Evolutionary conservation across 2,329 filamentous ascomycete species (phyloP), one percentile per base, ranked within the genome.

Genomic region (Dothideomycetes sp.): DNA sequence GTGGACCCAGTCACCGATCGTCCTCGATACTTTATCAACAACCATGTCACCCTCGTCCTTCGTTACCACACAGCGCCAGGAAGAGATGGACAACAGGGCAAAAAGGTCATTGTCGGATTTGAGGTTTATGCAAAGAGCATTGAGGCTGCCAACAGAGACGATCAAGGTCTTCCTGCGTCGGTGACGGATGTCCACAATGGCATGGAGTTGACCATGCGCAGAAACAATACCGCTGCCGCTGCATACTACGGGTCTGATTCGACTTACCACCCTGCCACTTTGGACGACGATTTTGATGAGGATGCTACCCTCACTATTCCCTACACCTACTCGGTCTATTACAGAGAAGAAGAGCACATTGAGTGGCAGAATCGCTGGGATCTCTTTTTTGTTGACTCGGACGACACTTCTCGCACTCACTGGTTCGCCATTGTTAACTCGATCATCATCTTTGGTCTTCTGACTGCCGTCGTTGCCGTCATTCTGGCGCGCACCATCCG

Each of bases 341-440:
- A 87, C 65, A 79, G 84, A 37, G 83, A 93, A 58, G 84, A 93
- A 47, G 74, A 80, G 29, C 76, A 72, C 15, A 68, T 93, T 36
- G 84, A 91, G 48, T 94, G 87, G 87, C 69, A 71, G 43, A 84
- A 80, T 51, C 76, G 86, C 41, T 94, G 87, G 86, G 84, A 93
- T 53, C 66, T 89, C 41, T 94, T 93, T 61, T 93, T 94, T 63
- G 83, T 82, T 45, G 87, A 89, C 58, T 84, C 91, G 56, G 81
- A 85, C 44, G 84, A 89, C 50, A 83, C 82, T 32, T 80, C 76
- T 18, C 79, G 78, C 56, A 84, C 89, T 17, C 86, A 94, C 58
- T 93, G 85, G 84, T 70, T 94, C 42, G 85, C 86, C 24, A 89
- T 94, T 48, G 62, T 91, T 60, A 94, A 93, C 64, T 91, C 85